Evolutionary conservation across 1,139 yeast genomes (phyloP), one percentile per base, ranked within the genome.

Genomic region (Suzukiozyma palmioleophila): DNA sequence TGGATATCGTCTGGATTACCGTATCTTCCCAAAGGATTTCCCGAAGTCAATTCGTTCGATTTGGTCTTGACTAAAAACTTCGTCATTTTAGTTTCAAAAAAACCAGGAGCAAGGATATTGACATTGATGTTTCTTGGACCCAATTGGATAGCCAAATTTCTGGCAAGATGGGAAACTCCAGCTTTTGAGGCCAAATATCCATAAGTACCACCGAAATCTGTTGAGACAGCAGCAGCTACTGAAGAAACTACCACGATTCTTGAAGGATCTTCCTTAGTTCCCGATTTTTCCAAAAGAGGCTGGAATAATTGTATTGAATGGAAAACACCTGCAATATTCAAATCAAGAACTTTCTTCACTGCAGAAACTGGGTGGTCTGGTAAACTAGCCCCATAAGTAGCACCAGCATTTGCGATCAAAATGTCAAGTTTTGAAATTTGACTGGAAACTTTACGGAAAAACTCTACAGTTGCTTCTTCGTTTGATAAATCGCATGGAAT

Each of bases 181-280:
- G 90, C 87, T 60, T 84, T 84, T 39, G 90, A 83, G 7, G 90
- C 86, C 43, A 75, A 58, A 59, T 84, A 84, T 4, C 89, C 89
- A 49, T 77, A 83, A 12, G 83, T 74, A 33, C 84, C 84, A 10
- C 63, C 56, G 3, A 60, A 52, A 39, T 80, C 85, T 31, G 66
- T 57, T n/a, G 75, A 60, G 29, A 57, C 54, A 25, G 77, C 58
- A 2, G 73, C 59, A 2, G 77, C 75, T 30, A 81, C 71, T 1
- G 90, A 83, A 3, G 89, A 84, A 69, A 81, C 81, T 47, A 84
- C 75, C 40, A 84, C 52, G 12, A 84, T 69, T 48, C 92, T 71
- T 10, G 86, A 59, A 8, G 94, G 90, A 50, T 81, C 87, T 35
- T 68, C 77, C 3, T 51, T 44, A 4, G 80, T 58, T 3, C 82